Base-by-base conservation (phyloP, 441 rosid genomes). In the Eutrema salsugineum region DNA sequence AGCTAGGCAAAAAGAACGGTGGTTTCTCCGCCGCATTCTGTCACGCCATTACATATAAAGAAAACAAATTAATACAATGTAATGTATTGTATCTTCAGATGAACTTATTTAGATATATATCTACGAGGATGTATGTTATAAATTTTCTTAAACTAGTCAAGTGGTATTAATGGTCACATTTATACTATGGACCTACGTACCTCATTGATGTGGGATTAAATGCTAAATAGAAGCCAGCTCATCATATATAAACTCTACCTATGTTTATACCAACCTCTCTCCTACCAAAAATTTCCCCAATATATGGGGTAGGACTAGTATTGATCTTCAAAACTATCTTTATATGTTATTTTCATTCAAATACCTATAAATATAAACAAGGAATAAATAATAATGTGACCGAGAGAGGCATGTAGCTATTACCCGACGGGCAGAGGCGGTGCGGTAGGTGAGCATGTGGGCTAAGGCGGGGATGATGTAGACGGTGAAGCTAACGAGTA, bases 21-120 rank as follows among this genome's bases (percentile, higher is more conserved):
- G 97, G 99, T 76, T 94, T 91, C 76, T 94, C 99, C 3, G 91
- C 99, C 6, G 99, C 94, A 67, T 91, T 88, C 99, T 94, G 89
- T 75, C 65, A 43, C 10, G 27, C 38, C 71, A 47, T 48, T 43
- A 49, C 1, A 19, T 38, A 19, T 22, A 24, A 42, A 36, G 7
- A 42, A 32, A 1, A 30, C 9, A 32, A 32, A 60, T 66, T 46
- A 58, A 15, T 42, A 32, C 42, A 10, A n/a, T n/a, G n/a, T n/a
- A n/a, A 0, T 32, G 35, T 39, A 60, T 35, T 33, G 35, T 39
- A 61, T 35, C 22, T 16, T 24, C 16, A 8, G 10, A 40, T 50
- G 24, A 50, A 30, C 38, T 40, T 49, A 49, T 70, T 8, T 27
- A 59, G 11, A 50, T 60, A 20, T 30, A 32, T 71, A 47, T 58